These are phyloP conservation scores for Alternaria arbusti DNA, from an alignment of 2,329 filamentous ascomycete genomes.

Conservation along the genomic window DNA sequence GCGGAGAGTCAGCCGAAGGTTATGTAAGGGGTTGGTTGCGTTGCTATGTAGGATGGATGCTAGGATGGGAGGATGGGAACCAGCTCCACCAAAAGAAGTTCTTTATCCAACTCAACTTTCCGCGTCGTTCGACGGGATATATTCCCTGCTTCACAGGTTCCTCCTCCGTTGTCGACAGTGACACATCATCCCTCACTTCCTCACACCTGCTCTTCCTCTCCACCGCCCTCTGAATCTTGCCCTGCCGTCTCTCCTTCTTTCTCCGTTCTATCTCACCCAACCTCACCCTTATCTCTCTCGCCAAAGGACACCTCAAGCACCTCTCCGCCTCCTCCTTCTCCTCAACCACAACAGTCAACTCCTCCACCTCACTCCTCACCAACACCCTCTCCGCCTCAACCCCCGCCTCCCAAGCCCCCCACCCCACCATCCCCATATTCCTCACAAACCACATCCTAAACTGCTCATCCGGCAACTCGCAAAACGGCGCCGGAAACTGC, in stretches of 20 bases:
- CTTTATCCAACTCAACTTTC: background rate
- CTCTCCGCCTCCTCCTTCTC: background rate
- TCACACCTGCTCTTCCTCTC: background rate
- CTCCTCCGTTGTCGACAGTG: background rate
- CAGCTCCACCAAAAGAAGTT: background rate
- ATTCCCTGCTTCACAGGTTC: background rate
- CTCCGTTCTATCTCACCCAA: background rate
- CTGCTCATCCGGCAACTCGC: background rate
- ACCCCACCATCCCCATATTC: background rate
- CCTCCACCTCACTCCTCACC: background rate
- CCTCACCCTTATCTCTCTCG: background rate
- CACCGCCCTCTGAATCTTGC: background rate
- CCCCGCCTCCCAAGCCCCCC: background rate
- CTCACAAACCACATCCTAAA: background rate
- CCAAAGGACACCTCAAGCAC: background rate
- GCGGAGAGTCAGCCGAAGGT: slow-evolving; percentile 41
- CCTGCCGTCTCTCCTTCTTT: background rate
- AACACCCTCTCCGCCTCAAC: background rate
- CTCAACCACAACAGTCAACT: background rate
- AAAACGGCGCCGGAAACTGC: background rate
- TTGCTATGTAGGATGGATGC: background rate
- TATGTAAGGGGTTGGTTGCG: background rate
- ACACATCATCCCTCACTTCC: background rate
- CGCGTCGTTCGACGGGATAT: background rate
- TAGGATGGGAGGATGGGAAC: background rate